Percentiles rank a stretch among this genome's conserved stretches.
phyloP scores from a whole-genome alignment of 306 rosid species.

The Trifolium subterraneum region DNA sequence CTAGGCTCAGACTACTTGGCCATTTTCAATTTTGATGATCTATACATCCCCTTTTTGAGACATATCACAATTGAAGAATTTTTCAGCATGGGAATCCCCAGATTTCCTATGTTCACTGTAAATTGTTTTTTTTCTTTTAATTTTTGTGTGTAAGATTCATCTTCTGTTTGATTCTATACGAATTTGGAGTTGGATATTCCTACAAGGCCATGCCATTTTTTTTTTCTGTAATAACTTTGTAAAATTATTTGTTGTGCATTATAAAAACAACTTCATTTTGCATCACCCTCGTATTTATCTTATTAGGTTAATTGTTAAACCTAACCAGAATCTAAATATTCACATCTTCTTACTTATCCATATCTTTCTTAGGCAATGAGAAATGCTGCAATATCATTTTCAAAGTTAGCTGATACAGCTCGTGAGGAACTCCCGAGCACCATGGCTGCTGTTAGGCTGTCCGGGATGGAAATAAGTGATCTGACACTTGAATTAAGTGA shows the following conservation, averaged over 20 bases:
- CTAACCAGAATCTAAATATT: slow-evolving; percentile 16
- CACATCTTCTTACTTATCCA: slow-evolving; percentile 21
- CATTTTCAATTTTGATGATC: slow-evolving; percentile 3
- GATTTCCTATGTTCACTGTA: neutral
- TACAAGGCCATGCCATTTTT: neutral
- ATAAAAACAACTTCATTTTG: neutral
- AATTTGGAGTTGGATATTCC: slow-evolving; percentile 24
- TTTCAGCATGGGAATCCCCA: neutral
- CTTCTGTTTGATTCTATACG: slow-evolving; percentile 24
- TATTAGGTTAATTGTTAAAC: slow-evolving; percentile 16
- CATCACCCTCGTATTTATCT: slow-evolving; percentile 13
- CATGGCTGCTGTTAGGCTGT: slow-evolving; percentile 96
- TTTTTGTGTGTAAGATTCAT: neutral
- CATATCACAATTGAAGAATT: neutral
- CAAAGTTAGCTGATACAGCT: slow-evolving; percentile 94
- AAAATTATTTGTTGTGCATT: slow-evolving; percentile 7
- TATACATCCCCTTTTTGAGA: neutral
- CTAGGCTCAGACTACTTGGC: neutral
- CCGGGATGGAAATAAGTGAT: slow-evolving; percentile 98
- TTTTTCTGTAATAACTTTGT: neutral
- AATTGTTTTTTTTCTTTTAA: neutral
- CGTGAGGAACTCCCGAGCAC: slow-evolving; percentile 96
- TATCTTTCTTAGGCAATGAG: slow-evolving; percentile 71
- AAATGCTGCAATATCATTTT: slow-evolving; percentile 85
- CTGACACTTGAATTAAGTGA: slow-evolving; percentile 80